Percentiles rank a stretch among this genome's conserved stretches.
These are phyloP conservation scores for Paramecium caudatum DNA, from an alignment of 73 alveolate genomes.

Conservation along the genomic window DNA sequence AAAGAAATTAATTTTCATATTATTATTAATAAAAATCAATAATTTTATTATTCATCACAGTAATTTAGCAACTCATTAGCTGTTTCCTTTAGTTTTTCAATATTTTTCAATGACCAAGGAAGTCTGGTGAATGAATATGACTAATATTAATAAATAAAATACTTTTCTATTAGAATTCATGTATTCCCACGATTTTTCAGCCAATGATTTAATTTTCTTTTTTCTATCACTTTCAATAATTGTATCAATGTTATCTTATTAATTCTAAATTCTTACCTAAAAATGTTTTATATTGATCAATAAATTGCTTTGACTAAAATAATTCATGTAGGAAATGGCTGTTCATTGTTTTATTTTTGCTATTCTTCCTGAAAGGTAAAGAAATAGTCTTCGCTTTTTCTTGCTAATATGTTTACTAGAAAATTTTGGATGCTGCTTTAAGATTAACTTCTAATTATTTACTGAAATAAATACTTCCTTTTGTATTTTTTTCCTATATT, in stretches of 20 bases:
- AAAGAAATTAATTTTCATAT: neutral
- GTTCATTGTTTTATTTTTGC: conserved; percentile 52
- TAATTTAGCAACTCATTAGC: conserved; percentile 33
- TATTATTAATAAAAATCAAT: neutral
- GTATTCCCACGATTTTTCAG: conserved; percentile 13
- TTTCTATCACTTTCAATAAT: conserved; percentile 15
- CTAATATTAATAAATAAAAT: neutral
- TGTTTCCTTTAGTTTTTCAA: conserved; percentile 23
- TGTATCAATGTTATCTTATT: neutral
- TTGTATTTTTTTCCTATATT: neutral
- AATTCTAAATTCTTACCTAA: neutral
- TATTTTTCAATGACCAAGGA: conserved; percentile 12
- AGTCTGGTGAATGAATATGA: neutral
- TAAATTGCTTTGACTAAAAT: conserved; percentile 20
- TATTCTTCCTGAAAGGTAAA: conserved; percentile 49
- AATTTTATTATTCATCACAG: conserved; percentile 20
- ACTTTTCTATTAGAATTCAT: conserved; percentile 1
- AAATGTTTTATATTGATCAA: neutral
- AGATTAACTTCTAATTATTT: neutral
- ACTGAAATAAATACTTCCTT: neutral
- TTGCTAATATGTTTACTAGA: neutral
- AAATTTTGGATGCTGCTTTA: neutral
- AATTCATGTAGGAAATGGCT: neutral
- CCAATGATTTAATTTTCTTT: conserved; percentile 28
- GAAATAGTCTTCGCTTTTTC: neutral